phyloP scores from a whole-genome alignment of 2,329 filamentous ascomycete species.

The Penicillium sp. region DNA sequence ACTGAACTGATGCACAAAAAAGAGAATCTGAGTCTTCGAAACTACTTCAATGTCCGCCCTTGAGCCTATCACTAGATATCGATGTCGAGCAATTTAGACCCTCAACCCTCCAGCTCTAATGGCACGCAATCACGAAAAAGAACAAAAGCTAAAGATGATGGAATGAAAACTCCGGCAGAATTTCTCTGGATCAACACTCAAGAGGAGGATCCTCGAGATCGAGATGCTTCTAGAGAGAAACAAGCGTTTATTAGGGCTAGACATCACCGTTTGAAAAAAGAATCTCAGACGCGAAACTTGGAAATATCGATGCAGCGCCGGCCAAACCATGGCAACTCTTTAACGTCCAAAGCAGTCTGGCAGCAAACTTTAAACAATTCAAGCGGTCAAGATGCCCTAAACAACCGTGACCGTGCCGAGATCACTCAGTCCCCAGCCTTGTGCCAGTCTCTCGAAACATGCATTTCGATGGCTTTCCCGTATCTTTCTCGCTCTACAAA shows the following conservation, averaged over 20 bases:
- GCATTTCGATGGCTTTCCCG: slow-evolving; percentile 3
- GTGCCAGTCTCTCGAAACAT: neutral
- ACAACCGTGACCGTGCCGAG: neutral
- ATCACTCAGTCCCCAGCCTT: neutral
- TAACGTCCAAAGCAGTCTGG: neutral
- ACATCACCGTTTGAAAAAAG: slow-evolving; percentile 2
- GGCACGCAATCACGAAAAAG: neutral
- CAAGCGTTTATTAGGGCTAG: neutral
- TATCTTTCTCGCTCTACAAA: slow-evolving; percentile 1
- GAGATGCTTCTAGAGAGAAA: neutral
- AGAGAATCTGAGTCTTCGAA: no score
- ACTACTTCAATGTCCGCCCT: neutral
- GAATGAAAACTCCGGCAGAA: neutral
- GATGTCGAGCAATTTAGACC: neutral
- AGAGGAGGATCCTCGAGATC: neutral
- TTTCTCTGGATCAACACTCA: slow-evolving; percentile 3
- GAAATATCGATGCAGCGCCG: neutral
- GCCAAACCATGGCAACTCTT: neutral
- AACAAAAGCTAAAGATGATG: neutral
- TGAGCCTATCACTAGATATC: neutral
- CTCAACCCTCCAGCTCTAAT: neutral
- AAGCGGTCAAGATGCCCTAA: neutral
- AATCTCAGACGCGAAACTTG: neutral
- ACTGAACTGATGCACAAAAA: neutral
- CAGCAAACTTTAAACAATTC: neutral